Evolutionary conservation across 2,329 filamentous ascomycete genomes (phyloP), one percentile per base, ranked within the genome.

Genomic region (Mycosphaerella sp.): DNA sequence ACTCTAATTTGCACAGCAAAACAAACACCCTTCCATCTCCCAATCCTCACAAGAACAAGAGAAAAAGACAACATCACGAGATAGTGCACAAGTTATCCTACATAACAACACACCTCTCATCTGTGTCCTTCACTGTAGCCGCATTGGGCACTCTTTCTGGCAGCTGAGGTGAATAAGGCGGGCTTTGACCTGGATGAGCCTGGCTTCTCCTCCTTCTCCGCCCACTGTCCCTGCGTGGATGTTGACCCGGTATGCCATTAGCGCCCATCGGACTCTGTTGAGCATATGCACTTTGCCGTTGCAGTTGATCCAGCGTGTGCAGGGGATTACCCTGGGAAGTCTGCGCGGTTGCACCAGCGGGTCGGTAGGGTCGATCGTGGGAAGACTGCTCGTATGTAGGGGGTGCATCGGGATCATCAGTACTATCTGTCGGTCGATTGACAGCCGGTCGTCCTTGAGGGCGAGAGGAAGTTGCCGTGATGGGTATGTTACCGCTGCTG

Each of bases 361-460:
- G 65, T 17, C 66, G 55, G 56, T 83, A 84, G 2, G 74, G 74
- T n/a, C 75, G 73, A 39, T 75, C 73, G 12, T 70, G 75, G 0
- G 80, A 75, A 14, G 80, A 79, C 64, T 85, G 80, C 64, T 86
- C 83, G 61, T 86, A 86, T 0, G 77, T 76, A 4, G 83, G 83
- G 1, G 81, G 82, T 1, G 81, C 80, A 0, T 73, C 76, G 25
- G 81, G 75, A 18, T 78, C 74, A 12, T 65, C 65, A 30, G 62
- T 34, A 34, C 30, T 62, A 44, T 64, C 59, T 9, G 64, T 55
- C n/a, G 65, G 62, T 25, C 62, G 57, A n/a, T 62, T 65, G 8
- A 62, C 60, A 7, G 56, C 55, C 8, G 62, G 62, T 42, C 62
- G 44, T 3, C 44, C 57, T 18, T 47, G 53, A n/a, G 57, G 53